Percentiles rank a stretch among this genome's conserved stretches.
Evolutionary conservation across 768 basidiomycete genomes (phyloP).

Genomic region (Xerocomus spinulosus): DNA sequence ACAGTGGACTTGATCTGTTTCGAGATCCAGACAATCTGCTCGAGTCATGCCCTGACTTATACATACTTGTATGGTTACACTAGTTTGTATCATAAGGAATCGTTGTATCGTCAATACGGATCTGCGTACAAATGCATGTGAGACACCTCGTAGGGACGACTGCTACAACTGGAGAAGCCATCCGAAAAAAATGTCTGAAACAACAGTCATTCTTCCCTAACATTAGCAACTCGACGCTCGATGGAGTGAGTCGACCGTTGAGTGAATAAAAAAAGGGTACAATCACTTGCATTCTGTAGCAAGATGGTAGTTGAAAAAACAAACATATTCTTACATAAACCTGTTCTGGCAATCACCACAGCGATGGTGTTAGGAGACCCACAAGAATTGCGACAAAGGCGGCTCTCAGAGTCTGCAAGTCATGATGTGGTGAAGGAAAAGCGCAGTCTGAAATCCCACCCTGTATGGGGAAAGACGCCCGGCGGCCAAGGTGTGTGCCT

Average conservation of each 20-base stretch:
- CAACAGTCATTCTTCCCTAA: slow-evolving; percentile 38
- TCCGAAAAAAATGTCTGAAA: slow-evolving; percentile 51
- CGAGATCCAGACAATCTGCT: no score
- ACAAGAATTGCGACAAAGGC: slow-evolving; percentile 24
- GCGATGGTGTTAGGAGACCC: slow-evolving; percentile 20
- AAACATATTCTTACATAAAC: not conserved
- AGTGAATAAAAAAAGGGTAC: slow-evolving; percentile 43
- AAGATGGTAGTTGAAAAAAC: no score
- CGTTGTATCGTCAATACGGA: slow-evolving; percentile 3
- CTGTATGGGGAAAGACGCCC: slow-evolving; percentile 88
- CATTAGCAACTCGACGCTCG: slow-evolving; percentile 50
- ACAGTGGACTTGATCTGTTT: no score
- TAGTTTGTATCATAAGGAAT: no score
- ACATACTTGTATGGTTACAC: slow-evolving; percentile 1
- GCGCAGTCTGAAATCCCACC: not conserved
- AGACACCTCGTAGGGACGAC: slow-evolving; percentile 63
- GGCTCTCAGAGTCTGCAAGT: not conserved
- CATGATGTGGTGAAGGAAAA: no score
- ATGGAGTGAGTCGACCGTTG: slow-evolving; percentile 38
- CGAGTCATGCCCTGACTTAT: no score
- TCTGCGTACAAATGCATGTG: slow-evolving; percentile 29
- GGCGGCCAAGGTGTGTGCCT: slow-evolving; percentile 59
- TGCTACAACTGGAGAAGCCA: slow-evolving; percentile 34
- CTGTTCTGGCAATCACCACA: not conserved
- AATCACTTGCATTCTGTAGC: not conserved